These are phyloP conservation scores for Avicennia marina DNA, from an alignment of 257 asterid species.

Conservation along the genomic window DNA sequence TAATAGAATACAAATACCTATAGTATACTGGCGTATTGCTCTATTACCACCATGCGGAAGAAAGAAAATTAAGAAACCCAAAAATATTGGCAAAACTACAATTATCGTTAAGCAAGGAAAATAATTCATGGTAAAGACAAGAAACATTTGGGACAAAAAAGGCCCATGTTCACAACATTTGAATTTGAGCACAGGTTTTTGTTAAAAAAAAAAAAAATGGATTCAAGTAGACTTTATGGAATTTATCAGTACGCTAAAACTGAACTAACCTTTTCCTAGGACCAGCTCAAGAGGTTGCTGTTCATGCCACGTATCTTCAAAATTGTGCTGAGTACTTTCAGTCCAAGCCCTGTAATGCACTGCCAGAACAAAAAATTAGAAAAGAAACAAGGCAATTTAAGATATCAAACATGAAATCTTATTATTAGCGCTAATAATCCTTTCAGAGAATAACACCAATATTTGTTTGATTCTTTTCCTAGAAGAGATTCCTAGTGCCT, in stretches of 20 bases:
- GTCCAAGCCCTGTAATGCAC: slow-evolving; percentile 98
- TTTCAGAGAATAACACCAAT: slow-evolving; percentile 1
- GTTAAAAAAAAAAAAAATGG: neutral
- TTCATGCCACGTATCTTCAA: slow-evolving; percentile 97
- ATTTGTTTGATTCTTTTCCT: neutral
- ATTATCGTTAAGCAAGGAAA: too few relatives aligned
- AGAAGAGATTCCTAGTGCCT: slow-evolving; percentile 5
- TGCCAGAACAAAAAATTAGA: slow-evolving; percentile 18
- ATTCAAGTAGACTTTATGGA: neutral
- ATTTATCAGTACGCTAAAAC: neutral
- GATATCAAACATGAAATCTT: neutral
- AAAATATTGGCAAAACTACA: too few relatives aligned
- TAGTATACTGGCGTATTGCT: too few relatives aligned
- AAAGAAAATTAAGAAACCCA: too few relatives aligned
- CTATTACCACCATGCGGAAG: too few relatives aligned
- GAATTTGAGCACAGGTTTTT: neutral
- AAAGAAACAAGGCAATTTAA: neutral
- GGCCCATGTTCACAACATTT: too few relatives aligned
- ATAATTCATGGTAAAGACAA: too few relatives aligned
- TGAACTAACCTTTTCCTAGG: slow-evolving; percentile 76
- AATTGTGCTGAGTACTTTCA: slow-evolving; percentile 81
- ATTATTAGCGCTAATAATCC: neutral
- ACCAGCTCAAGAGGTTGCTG: slow-evolving; percentile 89
- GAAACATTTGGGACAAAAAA: too few relatives aligned
- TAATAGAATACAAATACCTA: too few relatives aligned